phyloP scores from a whole-genome alignment of 2,329 filamentous ascomycete species.

The Beauveria sp. region DNA sequence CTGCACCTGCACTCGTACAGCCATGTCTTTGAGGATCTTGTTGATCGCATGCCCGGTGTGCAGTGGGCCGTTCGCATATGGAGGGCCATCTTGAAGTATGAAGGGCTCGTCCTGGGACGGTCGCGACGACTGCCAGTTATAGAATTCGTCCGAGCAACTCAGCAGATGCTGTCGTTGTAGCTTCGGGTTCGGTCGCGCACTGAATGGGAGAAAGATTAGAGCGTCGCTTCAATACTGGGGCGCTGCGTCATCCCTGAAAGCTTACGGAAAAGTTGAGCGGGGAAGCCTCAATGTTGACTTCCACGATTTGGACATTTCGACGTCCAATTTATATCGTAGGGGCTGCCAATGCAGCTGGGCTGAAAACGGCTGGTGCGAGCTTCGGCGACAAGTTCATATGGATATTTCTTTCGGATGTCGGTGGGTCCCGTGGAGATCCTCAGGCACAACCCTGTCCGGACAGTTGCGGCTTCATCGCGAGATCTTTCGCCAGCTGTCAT shows the following conservation, averaged over 20 bases:
- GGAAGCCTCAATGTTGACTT: conserved; percentile 68
- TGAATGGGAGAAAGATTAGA: conserved; percentile 21
- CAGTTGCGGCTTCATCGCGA: too few relatives aligned
- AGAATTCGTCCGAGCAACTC: conserved; percentile 79
- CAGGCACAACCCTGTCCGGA: not conserved
- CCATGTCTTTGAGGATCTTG: conserved; percentile 94
- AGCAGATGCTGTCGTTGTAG: conserved; percentile 54
- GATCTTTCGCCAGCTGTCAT: too few relatives aligned
- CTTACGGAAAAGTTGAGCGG: conserved; percentile 65
- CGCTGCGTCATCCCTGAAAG: not conserved
- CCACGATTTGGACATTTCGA: conserved; percentile 53
- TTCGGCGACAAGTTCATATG: not conserved
- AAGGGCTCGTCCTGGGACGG: conserved; percentile 56
- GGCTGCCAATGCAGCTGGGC: conserved; percentile 2
- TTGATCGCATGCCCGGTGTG: conserved; percentile 95
- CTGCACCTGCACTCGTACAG: conserved; percentile 72
- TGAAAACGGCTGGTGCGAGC: not conserved
- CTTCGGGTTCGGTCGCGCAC: conserved; percentile 44
- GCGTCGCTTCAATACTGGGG: not conserved
- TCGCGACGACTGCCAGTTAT: conserved; percentile 69
- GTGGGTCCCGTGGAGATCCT: not conserved
- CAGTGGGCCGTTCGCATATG: conserved; percentile 88
- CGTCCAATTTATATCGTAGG: conserved; percentile 21
- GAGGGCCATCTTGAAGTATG: conserved; percentile 87
- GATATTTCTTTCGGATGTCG: not conserved